These are phyloP conservation scores for Paxillus ammoniavirescens DNA, from an alignment of 768 basidiomycete genomes.

Conservation along the genomic window DNA sequence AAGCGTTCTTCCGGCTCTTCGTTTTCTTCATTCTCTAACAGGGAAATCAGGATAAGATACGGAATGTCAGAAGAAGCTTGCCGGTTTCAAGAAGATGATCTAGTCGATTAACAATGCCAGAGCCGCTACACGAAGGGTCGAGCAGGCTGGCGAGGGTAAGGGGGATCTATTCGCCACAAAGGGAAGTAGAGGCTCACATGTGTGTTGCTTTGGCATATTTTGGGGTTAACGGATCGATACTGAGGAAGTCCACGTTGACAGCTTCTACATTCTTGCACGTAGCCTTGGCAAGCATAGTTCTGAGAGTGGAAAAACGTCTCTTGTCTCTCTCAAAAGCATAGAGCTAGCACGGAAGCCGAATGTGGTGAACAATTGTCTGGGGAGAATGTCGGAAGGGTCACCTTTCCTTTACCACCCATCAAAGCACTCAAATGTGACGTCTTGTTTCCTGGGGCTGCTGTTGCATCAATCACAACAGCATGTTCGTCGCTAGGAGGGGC, in stretches of 20 bases:
- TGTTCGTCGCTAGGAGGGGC: constrained; percentile 56
- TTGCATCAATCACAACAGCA: constrained; percentile 82
- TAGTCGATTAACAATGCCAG: constrained; percentile 87
- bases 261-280: constrained; percentile 79
- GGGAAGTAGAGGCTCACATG: constrained; percentile 57
- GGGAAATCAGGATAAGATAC: constrained; percentile 2
- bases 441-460: constrained; percentile 97
- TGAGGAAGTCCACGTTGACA: constrained; percentile 80
- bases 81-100: constrained; percentile 82
- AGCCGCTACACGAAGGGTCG: constrained; percentile 96
- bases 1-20: constrained; percentile 66
- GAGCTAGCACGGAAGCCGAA: constrained; percentile 41
- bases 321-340: constrained; percentile 89
- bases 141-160: constrained; percentile 55
- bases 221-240: constrained; percentile 62
- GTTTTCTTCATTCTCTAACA: constrained; percentile 55
- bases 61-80: constrained; percentile 27
- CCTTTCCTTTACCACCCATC: constrained; percentile 81
- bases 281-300: constrained; percentile 82
- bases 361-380: not conserved
- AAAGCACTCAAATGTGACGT: constrained; percentile 91
- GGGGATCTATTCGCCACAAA: not conserved
- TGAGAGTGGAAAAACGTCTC: constrained; percentile 78
- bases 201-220: constrained; percentile 73
- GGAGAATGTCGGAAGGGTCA: constrained; percentile 23